These are phyloP conservation scores for Arachnomyces sp. DNA, from an alignment of 2,329 filamentous ascomycete genomes.

Conservation along the genomic window DNA sequence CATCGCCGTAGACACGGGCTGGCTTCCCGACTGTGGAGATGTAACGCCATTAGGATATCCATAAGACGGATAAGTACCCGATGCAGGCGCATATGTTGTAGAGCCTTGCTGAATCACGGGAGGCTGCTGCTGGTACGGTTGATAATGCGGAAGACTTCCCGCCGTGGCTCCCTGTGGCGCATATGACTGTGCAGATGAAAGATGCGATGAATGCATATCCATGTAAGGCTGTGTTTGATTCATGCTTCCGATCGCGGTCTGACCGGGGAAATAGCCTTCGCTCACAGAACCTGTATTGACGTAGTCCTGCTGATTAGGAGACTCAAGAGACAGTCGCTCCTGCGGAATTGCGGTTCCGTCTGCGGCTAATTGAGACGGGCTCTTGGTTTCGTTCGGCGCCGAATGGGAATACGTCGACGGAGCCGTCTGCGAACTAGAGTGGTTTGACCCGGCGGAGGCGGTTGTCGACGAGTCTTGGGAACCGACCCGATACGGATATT, in stretches of 20 bases:
- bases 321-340: constrained; percentile 27
- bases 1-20: constrained; percentile 65
- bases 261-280: constrained; percentile 36
- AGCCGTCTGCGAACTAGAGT: constrained; percentile 49
- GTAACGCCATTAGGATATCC: constrained; percentile 69
- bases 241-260: constrained; percentile 53
- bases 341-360: constrained; percentile 47
- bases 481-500: constrained; percentile 67
- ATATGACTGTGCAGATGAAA: constrained; percentile 69
- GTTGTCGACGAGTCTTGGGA: constrained; percentile 55
- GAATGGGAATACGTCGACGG: constrained; percentile 49
- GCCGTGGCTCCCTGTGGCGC: constrained; percentile 71
- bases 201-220: constrained; percentile 71
- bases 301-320: constrained; percentile 27
- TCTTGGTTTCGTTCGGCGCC: constrained; percentile 50
- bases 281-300: constrained; percentile 27
- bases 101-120: constrained; percentile 66
- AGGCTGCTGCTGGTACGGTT: constrained; percentile 69
- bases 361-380: constrained; percentile 55
- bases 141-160: constrained; percentile 65
- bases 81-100: constrained; percentile 56
- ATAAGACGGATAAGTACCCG: constrained; percentile 59
- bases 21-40: constrained; percentile 64
- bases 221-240: constrained; percentile 75
- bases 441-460: constrained; percentile 43